Percentiles rank a stretch among this genome's conserved stretches.
Conservation (phyloP, 2,329 filamentous ascomycete species). For the Fusarium lateritium region DNA sequence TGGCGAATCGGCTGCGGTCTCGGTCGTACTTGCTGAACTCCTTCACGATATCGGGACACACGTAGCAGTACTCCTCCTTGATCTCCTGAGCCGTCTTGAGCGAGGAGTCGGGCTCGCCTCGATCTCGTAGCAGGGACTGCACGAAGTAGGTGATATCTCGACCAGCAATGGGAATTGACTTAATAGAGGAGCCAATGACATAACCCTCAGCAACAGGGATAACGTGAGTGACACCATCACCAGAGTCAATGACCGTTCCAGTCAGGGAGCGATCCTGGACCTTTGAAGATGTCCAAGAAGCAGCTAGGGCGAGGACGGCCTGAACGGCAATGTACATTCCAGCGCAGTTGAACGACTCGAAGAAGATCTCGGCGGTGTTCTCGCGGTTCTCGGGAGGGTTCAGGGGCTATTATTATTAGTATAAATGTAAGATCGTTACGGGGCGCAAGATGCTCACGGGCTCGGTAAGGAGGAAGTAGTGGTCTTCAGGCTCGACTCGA, state of each 20-base stretch:
- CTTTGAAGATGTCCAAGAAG: slow-evolving; percentile 98
- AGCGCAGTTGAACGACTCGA: slow-evolving; percentile 99
- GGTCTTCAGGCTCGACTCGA: slow-evolving; percentile 97
- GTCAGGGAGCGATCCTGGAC: slow-evolving; percentile 96
- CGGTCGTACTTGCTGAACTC: slow-evolving; percentile 96
- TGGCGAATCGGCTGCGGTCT: slow-evolving; percentile 90
- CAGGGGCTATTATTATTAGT: slow-evolving; percentile 74
- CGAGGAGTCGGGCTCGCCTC: slow-evolving; percentile 95
- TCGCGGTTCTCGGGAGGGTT: slow-evolving; percentile 99
- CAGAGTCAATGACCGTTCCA: slow-evolving; percentile 97
- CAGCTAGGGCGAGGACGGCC: slow-evolving; percentile 94
- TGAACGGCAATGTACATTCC: slow-evolving; percentile 99
- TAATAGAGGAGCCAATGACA: slow-evolving; percentile 98
- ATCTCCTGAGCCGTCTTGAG: slow-evolving; percentile 98
- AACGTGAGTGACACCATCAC: slow-evolving; percentile 98
- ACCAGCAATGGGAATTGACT: slow-evolving; percentile 97
- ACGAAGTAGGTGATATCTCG: slow-evolving; percentile 99
- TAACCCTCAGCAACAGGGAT: slow-evolving; percentile 99
- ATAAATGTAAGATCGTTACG: slow-evolving; percentile 4
- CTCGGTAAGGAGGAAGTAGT: slow-evolving; percentile 98
- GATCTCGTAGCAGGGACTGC: slow-evolving; percentile 93
- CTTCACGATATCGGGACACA: slow-evolving; percentile 98
- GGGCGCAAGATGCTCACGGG: slow-evolving; percentile 73
- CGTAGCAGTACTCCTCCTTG: slow-evolving; percentile 99
- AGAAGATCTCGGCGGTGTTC: slow-evolving; percentile 99